Percentiles rank a stretch among this genome's conserved stretches.
phyloP scores from a whole-genome alignment of 2,329 filamentous ascomycete species.

The Trichoderma sp. region DNA sequence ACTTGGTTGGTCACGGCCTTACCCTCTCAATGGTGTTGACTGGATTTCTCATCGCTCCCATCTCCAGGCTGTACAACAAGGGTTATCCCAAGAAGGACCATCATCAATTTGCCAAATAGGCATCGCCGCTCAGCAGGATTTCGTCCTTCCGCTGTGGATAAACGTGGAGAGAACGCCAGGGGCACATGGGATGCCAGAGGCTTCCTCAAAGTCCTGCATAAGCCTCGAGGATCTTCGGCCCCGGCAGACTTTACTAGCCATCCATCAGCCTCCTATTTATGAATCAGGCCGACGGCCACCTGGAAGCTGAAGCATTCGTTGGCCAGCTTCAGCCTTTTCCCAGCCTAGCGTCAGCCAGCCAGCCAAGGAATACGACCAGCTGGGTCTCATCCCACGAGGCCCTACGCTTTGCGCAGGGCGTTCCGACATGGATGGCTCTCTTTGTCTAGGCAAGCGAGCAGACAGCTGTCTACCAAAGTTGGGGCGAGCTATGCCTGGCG shows the following conservation, averaged over 20 bases:
- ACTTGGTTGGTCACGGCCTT: background rate
- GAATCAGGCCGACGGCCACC: conserved; percentile 9
- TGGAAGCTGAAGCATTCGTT: conserved; percentile 7
- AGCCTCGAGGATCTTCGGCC: conserved; percentile 15
- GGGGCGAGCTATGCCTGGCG: conserved; percentile 1
- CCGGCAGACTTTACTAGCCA: conserved; percentile 4
- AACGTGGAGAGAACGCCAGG: conserved; percentile 1
- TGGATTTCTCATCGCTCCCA: background rate
- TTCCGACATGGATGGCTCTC: background rate
- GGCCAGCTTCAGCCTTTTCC: background rate
- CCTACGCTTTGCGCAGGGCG: background rate
- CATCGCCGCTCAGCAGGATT: conserved; percentile 6
- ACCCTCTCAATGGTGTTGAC: background rate
- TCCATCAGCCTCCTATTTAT: conserved; percentile 1
- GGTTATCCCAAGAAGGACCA: background rate
- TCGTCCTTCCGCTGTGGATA: background rate
- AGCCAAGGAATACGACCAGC: background rate
- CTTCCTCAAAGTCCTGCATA: conserved; percentile 20
- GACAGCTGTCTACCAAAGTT: conserved; percentile 3
- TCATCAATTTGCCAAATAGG: background rate
- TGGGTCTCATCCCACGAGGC: background rate
- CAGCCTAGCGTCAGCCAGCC: background rate
- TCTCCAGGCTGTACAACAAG: background rate
- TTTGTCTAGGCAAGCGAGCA: conserved; percentile 20
- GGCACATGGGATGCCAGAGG: conserved; percentile 8